These are phyloP conservation scores for Pharnaceum exiguum DNA, from an alignment of 148 eudicot species.

Conservation along the genomic window DNA sequence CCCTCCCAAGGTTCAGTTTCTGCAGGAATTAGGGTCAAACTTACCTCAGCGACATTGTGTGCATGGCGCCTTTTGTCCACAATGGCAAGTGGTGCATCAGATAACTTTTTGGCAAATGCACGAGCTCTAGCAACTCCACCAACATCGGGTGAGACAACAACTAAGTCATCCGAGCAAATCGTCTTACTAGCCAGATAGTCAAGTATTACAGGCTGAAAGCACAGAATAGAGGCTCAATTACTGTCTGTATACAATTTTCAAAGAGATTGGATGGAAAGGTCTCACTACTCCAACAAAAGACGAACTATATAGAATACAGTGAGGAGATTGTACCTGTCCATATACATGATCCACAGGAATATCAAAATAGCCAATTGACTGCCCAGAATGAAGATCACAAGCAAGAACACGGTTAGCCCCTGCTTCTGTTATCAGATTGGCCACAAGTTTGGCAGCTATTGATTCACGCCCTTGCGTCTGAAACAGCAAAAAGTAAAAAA, in stretches of 20 bases:
- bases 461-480: conserved; percentile 98
- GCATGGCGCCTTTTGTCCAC: conserved; percentile 97
- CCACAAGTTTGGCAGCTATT: conserved; percentile 91
- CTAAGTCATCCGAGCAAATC: conserved; percentile 68
- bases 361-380: conserved; percentile 96
- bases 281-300: background rate
- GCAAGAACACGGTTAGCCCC: conserved; percentile 95
- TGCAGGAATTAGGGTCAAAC: background rate
- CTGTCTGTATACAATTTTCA: background rate
- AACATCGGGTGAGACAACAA: conserved; percentile 96
- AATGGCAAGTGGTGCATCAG: conserved; percentile 96
- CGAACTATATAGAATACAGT: background rate
- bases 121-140: conserved; percentile 99
- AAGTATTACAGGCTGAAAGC: conserved; percentile 72
- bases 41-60: conserved; percentile 93
- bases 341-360: conserved; percentile 94
- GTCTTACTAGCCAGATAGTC: conserved; percentile 96
- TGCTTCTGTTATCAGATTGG: conserved; percentile 81
- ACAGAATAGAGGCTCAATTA: conserved; percentile 5
- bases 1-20: background rate
- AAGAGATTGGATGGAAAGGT: background rate
- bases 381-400: conserved; percentile 96
- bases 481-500: conserved; percentile 16
- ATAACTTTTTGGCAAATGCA: conserved; percentile 91
- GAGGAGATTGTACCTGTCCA: conserved; percentile 53